Evolutionary conservation across 176 grass and related monocot species (phyloP).

Genomic region (Oryza officinalis): DNA sequence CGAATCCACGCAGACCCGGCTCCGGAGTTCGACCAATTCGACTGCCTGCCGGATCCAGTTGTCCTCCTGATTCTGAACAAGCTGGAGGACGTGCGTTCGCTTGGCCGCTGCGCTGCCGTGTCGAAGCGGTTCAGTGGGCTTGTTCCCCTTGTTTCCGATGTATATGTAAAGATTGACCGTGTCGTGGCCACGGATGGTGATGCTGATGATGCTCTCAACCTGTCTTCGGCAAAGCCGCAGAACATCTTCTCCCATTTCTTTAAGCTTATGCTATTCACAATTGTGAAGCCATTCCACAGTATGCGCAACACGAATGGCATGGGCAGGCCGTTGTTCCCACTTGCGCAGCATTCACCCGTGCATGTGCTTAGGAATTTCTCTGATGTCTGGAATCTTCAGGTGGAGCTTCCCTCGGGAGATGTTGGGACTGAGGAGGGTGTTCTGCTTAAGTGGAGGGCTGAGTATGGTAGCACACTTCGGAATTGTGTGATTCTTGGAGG

Average conservation of each 20-base stretch:
- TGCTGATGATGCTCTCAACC: constrained; percentile 54
- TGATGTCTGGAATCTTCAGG: constrained; percentile 62
- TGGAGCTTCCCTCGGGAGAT: constrained; percentile 73
- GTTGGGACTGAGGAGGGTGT: constrained; percentile 68
- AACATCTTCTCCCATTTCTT: constrained; percentile 64
- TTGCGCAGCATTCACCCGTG: constrained; percentile 69
- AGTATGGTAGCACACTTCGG: constrained; percentile 78
- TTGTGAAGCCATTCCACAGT: constrained; percentile 69
- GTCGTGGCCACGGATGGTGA: constrained; percentile 64
- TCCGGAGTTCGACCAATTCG: constrained; percentile 55
- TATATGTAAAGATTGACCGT: constrained; percentile 76
- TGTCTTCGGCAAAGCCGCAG: constrained; percentile 36
- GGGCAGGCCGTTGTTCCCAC: constrained; percentile 50
- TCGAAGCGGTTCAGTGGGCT: constrained; percentile 70
- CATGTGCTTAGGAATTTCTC: constrained; percentile 72
- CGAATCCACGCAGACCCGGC: constrained; percentile 60
- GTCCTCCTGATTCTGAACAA: constrained; percentile 80
- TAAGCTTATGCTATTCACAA: constrained; percentile 57
- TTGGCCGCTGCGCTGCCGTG: constrained; percentile 73
- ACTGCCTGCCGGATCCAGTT: constrained; percentile 66
- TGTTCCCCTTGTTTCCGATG: constrained; percentile 66
- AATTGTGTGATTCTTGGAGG: constrained; percentile 84
- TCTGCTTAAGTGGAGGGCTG: constrained; percentile 74
- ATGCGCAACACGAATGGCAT: constrained; percentile 28
- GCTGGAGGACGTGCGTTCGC: constrained; percentile 66